Base-by-base conservation (phyloP, 1,284 basidiomycete genomes). In the Schizophyllum amplum region DNA sequence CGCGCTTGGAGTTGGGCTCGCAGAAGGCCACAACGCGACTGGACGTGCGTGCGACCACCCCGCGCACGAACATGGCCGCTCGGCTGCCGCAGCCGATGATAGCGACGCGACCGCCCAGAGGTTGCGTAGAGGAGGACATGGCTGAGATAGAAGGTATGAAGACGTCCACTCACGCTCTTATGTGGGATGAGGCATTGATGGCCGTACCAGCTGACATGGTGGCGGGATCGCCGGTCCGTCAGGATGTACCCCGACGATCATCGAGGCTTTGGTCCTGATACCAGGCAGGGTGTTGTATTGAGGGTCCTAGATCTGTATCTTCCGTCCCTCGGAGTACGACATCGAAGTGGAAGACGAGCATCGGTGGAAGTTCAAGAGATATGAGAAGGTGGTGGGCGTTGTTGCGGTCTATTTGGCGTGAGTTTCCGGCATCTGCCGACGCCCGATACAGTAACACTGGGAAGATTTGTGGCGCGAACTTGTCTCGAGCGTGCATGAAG, bases 1-100 rank as follows among this genome's bases (percentile, higher is more conserved):
- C 77, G 11, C 80, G 71, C 27, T 76, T 71, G 4, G 69, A 59
- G 62, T 81, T 81, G 51, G 76, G 72, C 62, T 82, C 78, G 63
- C 77, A 80, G 56, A 81, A 65, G 9, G 77, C 78, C 4, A 81
- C 78, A 46, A 81, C 66, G 42, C 58, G 59, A 49, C 68, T 71
- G 13, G 67, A 60, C 1, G 74, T 71, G 2, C 74, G 72, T 21
- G 67, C 70, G 7, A 72, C 69, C 53, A 76, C 72, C n/a, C 73
- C 75, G 15, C 73, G 70, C 4, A 76, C 66, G 67, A 72, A 76
- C 71, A 76, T 75, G 25, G 72, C 71, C 7, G 74, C 74, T 33
- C 75, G 70, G 55, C 67, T 71, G 15, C 75, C 75, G 13, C 72
- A 74, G 24, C 75, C 75, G 17, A 77, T 70, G 48, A 75, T 66